Evolutionary conservation across 73 alveolate species (phyloP), one percentile per base, ranked within the genome.

Genomic region (Paramecium bursaria): DNA sequence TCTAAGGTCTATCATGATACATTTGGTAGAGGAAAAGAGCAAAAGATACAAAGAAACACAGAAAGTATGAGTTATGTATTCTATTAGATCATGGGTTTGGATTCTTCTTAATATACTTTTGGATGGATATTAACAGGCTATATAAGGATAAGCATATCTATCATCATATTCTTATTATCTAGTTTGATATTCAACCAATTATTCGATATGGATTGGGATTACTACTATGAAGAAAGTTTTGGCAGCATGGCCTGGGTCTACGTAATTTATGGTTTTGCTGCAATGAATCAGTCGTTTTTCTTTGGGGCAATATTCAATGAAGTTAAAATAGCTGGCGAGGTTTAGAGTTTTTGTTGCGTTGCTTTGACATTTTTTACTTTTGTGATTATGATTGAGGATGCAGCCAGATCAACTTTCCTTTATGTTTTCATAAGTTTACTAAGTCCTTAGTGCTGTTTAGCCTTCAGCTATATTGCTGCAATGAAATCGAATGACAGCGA

Each of bases 11-110:
- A 79, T 73, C 26, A n/a, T 79, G 14, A 79, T 79, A 39, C 31
- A 79, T 25, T 79, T 79, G 27, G 89, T 79, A 3, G 89, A 79
- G 33, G 89, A 79, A 35, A 79, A 79, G 49, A 73, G 85, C 27
- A 50, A 79, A 11, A 79, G 89, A 61, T 79, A 54, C 21, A 79
- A 79, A 54, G 89, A 79, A 79, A 49, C 73, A 1, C 33, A 79
- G 57, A 79, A 79, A 25, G 89, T 79, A 67, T 9, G 19, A 21
- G 7, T 6, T 15, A 19, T 27, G 22, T 19, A 35, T 21, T 10
- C 5, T 39, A 4, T 14, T 0, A 67, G 82, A 67, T 67, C 1
- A 67, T 67, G 82, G 82, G 82, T 15, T 39, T 67, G 82, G 22
- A 42, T 31, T 53, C 33, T 4, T 39, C 33, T 4, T 53, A 53